Percentiles rank a stretch among this genome's conserved stretches.
phyloP scores from a whole-genome alignment of 1,139 yeast genomes.

The Nematodospora anomalae region DNA sequence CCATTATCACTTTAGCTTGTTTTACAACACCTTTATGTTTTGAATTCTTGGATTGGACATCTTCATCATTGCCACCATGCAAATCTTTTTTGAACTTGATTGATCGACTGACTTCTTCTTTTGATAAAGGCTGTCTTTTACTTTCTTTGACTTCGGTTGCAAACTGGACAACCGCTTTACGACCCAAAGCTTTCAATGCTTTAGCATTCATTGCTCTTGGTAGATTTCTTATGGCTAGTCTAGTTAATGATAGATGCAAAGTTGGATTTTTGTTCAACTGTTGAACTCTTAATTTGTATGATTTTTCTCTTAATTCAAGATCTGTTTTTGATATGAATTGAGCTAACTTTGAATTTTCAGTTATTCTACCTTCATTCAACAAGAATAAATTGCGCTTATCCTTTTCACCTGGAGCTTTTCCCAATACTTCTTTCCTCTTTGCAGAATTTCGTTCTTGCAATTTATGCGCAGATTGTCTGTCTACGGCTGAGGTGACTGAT shows the following conservation, averaged over 20 bases:
- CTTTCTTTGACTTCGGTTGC: conserved; percentile 86
- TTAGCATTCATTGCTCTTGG: conserved; percentile 92
- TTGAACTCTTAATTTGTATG: conserved; percentile 81
- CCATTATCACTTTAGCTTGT: conserved; percentile 91
- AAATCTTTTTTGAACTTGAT: conserved; percentile 55
- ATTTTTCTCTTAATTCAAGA: conserved; percentile 84
- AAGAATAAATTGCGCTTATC: conserved; percentile 85
- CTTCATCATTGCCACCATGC: conserved; percentile 38
- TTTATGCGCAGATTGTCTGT: conserved; percentile 77
- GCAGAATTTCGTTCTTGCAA: conserved; percentile 73
- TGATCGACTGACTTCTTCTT: conserved; percentile 86
- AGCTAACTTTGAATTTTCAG: conserved; percentile 78
- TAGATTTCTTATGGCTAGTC: conserved; percentile 89
- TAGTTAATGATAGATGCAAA: conserved; percentile 84
- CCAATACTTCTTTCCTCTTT: conserved; percentile 72
- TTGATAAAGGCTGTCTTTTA: conserved; percentile 78
- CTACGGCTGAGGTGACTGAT: conserved; percentile 81
- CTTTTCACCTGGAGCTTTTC: conserved; percentile 75
- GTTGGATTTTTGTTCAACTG: conserved; percentile 90
- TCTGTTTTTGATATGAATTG: conserved; percentile 67
- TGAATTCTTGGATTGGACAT: conserved; percentile 57
- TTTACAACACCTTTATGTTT: conserved; percentile 86
- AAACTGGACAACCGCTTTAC: conserved; percentile 92
- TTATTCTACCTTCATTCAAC: conserved; percentile 91
- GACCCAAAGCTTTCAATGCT: conserved; percentile 85